Conservation (phyloP, 2,329 filamentous ascomycete genomes). For the Tolypocladium album region DNA sequence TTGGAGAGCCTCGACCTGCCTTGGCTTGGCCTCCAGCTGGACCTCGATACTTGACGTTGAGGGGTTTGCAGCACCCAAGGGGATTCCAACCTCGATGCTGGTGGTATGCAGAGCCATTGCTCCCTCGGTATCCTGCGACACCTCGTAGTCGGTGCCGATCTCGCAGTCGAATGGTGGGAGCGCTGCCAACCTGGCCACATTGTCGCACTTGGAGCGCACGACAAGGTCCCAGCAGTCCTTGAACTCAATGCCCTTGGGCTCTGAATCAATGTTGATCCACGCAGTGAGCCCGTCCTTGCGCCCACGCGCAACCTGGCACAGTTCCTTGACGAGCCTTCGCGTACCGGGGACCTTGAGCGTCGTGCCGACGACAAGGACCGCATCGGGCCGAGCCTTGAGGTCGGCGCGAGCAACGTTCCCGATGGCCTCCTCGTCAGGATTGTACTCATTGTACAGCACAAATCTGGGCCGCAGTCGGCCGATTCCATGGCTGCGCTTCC, state of each 20-base stretch:
- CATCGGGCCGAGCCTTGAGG: conserved; percentile 75
- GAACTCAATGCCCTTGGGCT: conserved; percentile 72
- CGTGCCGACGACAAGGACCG: conserved; percentile 88
- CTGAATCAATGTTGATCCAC: conserved; percentile 87
- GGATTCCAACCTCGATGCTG: conserved; percentile 19
- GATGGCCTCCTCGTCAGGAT: conserved; percentile 93
- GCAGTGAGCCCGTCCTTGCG: conserved; percentile 77
- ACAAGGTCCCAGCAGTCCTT: conserved; percentile 91
- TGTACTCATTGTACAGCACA: conserved; percentile 94
- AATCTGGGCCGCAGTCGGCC: conserved; percentile 84
- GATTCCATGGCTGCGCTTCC: conserved; percentile 88
- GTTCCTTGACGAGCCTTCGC: conserved; percentile 76
- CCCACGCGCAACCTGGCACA: conserved; percentile 78
- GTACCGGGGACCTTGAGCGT: conserved; percentile 93
- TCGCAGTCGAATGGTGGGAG: conserved; percentile 47
- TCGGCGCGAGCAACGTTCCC: conserved; percentile 83
- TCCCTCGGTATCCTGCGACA: conserved; percentile 32
- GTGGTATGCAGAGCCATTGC: conserved; percentile 24
- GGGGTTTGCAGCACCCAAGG: conserved; percentile 12
- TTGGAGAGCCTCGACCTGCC: conserved; percentile 29
- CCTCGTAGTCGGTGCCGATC: conserved; percentile 38
- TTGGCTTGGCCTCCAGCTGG: conserved; percentile 21
- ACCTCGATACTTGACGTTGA: conserved; percentile 9
- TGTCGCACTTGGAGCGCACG: conserved; percentile 77
- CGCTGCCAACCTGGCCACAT: conserved; percentile 65